Base-by-base conservation (phyloP, 345 rosid genomes). In the Pistacia atlantica region DNA sequence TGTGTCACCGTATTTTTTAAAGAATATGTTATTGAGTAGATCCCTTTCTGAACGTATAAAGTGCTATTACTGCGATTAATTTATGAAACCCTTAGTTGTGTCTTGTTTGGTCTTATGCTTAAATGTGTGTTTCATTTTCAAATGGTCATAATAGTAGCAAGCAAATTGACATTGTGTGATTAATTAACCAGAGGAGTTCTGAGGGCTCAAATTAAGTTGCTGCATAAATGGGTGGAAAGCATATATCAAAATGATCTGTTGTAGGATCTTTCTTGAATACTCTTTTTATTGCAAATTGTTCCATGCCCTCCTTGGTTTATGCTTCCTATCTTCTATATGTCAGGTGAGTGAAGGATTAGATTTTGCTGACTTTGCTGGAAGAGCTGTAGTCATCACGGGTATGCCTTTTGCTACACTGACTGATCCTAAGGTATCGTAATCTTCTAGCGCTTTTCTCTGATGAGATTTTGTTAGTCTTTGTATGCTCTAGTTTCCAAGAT, bases 321-420 rank as follows among this genome's bases (percentile, higher is more conserved):
- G 16, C 42, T 45, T 58, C 45, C 5, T 55, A 52, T 64, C 49
- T n/a, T 31, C 12, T 55, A 37, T 67, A 57, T 76, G 10, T 82
- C 89, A 96, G 99, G 99, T 96, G 67, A 96, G 99, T 75, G 99
- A 96, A 90, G 99, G 99, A 75, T 82, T 96, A 79, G 99, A 96
- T 90, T 96, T 96, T 85, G 92, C 98, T 76, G 99, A 96, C 78
- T 89, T 85, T 76, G 95, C 99, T 80, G 99, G 98, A 80, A 89
- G 99, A 90, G 97, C 99, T 72, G 99, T 96, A 42, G 83, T 93
- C 67, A 75, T 95, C 82, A 93, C 93, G 38, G 99, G 99, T 76
- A 82, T 96, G 83, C 99, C 99, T 59, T 96, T 90, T 83, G 90
- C 99, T 77, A 80, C 88, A 64, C 80, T 85, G 83, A 82, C 76